phyloP scores from a whole-genome alignment of 2,329 filamentous ascomycete genomes.

The Balansia obtecta region DNA sequence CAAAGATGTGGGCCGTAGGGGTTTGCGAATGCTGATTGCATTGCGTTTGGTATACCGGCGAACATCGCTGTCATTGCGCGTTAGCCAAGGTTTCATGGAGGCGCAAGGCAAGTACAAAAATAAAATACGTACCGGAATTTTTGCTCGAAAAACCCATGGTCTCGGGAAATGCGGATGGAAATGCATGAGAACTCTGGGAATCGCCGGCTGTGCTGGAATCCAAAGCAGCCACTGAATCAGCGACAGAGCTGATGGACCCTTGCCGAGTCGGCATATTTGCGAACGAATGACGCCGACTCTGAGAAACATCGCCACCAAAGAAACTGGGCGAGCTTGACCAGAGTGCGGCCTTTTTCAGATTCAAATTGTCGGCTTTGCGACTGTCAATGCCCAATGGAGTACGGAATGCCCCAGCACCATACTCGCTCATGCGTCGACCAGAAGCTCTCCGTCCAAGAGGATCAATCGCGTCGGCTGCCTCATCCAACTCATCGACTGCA shows the following conservation, averaged over 20 bases:
- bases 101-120: neutral
- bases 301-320: constrained; percentile 49
- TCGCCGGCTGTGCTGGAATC: constrained; percentile 32
- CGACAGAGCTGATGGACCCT: constrained; percentile 48
- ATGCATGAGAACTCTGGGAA: constrained; percentile 30
- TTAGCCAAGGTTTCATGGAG: neutral
- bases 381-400: constrained; percentile 42
- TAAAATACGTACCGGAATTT: constrained; percentile 25
- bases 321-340: constrained; percentile 65
- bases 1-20: constrained; percentile 36
- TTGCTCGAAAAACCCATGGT: constrained; percentile 22
- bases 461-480: constrained; percentile 38
- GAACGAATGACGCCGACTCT: constrained; percentile 72
- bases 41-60: constrained; percentile 13
- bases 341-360: constrained; percentile 50
- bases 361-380: constrained; percentile 45
- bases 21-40: constrained; percentile 19
- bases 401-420: constrained; percentile 32
- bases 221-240: constrained; percentile 35
- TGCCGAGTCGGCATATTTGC: constrained; percentile 55
- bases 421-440: constrained; percentile 46
- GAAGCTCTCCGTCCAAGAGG: constrained; percentile 34
- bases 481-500: constrained; percentile 61
- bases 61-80: constrained; percentile 12
- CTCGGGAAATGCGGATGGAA: constrained; percentile 27